Conservation (phyloP, 2,329 filamentous ascomycete genomes). For the Dothideomycetes sp. region DNA sequence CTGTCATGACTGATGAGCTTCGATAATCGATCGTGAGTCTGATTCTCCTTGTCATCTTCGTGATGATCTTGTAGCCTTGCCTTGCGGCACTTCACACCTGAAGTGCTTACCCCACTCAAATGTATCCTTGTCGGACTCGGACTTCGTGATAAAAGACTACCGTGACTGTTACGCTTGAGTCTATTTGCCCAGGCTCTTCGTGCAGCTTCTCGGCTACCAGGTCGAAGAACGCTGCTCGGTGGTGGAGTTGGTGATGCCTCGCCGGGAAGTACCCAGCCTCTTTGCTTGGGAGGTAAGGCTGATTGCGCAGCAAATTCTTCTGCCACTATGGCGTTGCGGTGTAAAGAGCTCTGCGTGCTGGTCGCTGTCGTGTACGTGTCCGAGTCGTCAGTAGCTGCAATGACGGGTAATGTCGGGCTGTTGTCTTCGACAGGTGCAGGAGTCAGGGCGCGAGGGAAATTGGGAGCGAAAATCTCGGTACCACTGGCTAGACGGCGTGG, state of each 20-base stretch:
- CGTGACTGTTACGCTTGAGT: conserved; percentile 15
- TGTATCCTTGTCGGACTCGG: conserved; percentile 18
- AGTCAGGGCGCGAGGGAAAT: conserved; percentile 23
- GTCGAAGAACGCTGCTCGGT: conserved; percentile 16
- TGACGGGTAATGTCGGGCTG: neutral
- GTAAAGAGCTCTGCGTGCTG: conserved; percentile 8
- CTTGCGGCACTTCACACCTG: conserved; percentile 5
- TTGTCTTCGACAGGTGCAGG: conserved; percentile 15
- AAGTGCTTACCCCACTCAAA: conserved; percentile 12
- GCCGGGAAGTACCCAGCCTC: conserved; percentile 24
- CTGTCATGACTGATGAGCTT: conserved; percentile 24
- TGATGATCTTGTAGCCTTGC: neutral
- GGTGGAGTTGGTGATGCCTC: conserved; percentile 29
- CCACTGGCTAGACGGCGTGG: conserved; percentile 19
- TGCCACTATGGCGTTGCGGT: neutral
- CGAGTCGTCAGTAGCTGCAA: conserved; percentile 15
- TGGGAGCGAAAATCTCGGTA: conserved; percentile 19
- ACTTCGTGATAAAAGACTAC: conserved; percentile 17
- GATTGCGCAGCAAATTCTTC: conserved; percentile 18
- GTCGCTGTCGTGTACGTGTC: conserved; percentile 5
- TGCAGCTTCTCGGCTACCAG: conserved; percentile 1
- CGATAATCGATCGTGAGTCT: conserved; percentile 15
- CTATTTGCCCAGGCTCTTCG: conserved; percentile 6
- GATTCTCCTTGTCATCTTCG: conserved; percentile 8
- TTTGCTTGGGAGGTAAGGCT: conserved; percentile 22